Percentiles rank a stretch among this genome's conserved stretches.
Evolutionary conservation across 1,284 basidiomycete species (phyloP).

Genomic region (Meripilus lineatus): DNA sequence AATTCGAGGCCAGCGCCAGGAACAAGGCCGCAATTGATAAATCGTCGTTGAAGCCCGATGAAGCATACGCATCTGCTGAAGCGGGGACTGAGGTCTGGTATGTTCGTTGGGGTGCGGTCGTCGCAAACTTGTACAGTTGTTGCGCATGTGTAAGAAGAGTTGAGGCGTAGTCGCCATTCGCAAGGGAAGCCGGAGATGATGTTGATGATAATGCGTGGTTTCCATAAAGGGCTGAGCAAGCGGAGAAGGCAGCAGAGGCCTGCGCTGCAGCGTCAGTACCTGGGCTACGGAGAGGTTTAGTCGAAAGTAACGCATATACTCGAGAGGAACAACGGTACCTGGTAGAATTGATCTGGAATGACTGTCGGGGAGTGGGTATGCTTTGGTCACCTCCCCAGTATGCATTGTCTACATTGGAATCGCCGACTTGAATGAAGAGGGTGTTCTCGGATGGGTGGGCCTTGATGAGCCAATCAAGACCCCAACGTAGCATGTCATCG

Average conservation of each 20-base stretch:
- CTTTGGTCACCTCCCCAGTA: conserved; percentile 88
- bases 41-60: conserved; percentile 68
- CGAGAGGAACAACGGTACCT: conserved; percentile 24
- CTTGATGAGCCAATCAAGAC: conserved; percentile 88
- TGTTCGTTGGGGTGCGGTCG: conserved; percentile 51
- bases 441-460: conserved; percentile 66
- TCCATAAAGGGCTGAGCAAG: conserved; percentile 79
- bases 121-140: conserved; percentile 69
- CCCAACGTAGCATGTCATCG: conserved; percentile 84
- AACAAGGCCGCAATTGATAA: conserved; percentile 72
- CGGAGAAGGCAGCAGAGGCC: conserved; percentile 80
- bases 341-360: conserved; percentile 74
- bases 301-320: conserved; percentile 10
- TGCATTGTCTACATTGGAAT: conserved; percentile 59
- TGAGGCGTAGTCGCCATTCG: conserved; percentile 68
- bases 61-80: conserved; percentile 64
- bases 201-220: conserved; percentile 38
- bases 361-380: conserved; percentile 72
- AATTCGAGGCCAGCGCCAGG: conserved; percentile 69
- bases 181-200: conserved; percentile 62
- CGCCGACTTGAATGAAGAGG: conserved; percentile 74
- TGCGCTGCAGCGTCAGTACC: conserved; percentile 88
- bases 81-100: conserved; percentile 68
- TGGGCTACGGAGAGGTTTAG: conserved; percentile 26
- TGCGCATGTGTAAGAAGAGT: conserved; percentile 71